A percentile compares a stretch with the other conserved stretches of the same genome.
Conservation (phyloP, 108 stramenopile genomes). For the Stephanodiscus minutulus region DNA sequence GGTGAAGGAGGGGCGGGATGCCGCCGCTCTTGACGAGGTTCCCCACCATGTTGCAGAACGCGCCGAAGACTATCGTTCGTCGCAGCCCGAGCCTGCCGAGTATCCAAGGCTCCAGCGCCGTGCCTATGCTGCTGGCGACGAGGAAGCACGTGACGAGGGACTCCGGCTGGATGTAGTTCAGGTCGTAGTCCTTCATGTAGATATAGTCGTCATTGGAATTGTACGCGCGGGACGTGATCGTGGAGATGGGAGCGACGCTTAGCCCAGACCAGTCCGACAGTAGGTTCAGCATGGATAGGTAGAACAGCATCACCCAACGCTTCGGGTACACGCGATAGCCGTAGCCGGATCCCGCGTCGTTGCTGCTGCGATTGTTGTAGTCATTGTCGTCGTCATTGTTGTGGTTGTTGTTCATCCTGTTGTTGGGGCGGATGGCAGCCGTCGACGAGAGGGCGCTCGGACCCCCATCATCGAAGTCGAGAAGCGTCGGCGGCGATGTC, state of each 20-base stretch:
- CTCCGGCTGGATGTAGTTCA: constrained; percentile 75
- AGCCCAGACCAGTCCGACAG: constrained; percentile 55
- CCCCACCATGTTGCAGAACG: constrained; percentile 78
- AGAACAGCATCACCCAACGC: constrained; percentile 88
- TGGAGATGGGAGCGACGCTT: constrained; percentile 38
- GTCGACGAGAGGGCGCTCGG: not conserved
- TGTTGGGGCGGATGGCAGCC: not conserved
- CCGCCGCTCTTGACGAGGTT: constrained; percentile 82
- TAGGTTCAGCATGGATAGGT: constrained; percentile 83
- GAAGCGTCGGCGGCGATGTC: not conserved
- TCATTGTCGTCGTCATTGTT: not conserved
- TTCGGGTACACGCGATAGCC: constrained; percentile 73
- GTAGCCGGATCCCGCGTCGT: constrained; percentile 6
- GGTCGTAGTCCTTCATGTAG: constrained; percentile 44
- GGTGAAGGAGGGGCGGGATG: constrained; percentile 49
- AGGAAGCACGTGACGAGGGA: constrained; percentile 77
- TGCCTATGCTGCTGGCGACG: constrained; percentile 68
- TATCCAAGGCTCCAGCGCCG: constrained; percentile 80
- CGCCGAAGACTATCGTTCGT: constrained; percentile 75
- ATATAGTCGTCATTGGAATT: constrained; percentile 14
- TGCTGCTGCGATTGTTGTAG: not conserved
- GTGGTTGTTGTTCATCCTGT: not conserved
- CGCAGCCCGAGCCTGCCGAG: constrained; percentile 73
- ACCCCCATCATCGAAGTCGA: not conserved
- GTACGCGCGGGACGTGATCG: constrained; percentile 33